phyloP scores from a whole-genome alignment of 2,329 filamentous ascomycete species.

The Nakataea oryzae region DNA sequence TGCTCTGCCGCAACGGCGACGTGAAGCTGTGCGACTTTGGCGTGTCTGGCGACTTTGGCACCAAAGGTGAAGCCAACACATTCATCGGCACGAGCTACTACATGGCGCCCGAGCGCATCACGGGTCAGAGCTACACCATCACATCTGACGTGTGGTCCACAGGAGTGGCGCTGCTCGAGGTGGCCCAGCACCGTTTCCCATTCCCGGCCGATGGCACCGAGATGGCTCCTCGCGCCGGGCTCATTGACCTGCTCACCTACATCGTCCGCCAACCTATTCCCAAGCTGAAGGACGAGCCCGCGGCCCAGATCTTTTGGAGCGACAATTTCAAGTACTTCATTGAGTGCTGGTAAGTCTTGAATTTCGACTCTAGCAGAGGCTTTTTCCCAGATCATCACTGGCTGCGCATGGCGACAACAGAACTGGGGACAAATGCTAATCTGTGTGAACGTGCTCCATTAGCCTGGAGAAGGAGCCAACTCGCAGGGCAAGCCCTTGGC shows the following conservation, averaged over 20 bases:
- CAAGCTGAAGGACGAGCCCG: slow-evolving; percentile 88
- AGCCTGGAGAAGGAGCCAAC: slow-evolving; percentile 90
- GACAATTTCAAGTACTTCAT: slow-evolving; percentile 99
- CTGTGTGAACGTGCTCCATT: background rate
- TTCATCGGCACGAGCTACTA: slow-evolving; percentile 99
- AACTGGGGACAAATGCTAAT: background rate
- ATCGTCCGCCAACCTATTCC: slow-evolving; percentile 94
- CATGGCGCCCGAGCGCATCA: slow-evolving; percentile 98
- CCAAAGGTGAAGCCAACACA: slow-evolving; percentile 95
- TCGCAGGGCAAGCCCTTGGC: slow-evolving; percentile 87
- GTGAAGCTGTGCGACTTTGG: slow-evolving; percentile 99
- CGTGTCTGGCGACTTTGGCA: slow-evolving; percentile 94
- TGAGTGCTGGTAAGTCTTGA: slow-evolving; percentile 78
- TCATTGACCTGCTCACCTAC: slow-evolving; percentile 94
- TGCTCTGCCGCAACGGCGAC: slow-evolving; percentile 82
- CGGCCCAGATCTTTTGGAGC: slow-evolving; percentile 85
- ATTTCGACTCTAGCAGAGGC: background rate
- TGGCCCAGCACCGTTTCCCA: slow-evolving; percentile 96
- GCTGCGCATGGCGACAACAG: background rate
- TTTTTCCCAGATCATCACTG: background rate
- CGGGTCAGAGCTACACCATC: slow-evolving; percentile 95
- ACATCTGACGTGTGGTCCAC: slow-evolving; percentile 98
- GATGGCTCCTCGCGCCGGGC: slow-evolving; percentile 82
- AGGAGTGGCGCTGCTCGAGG: slow-evolving; percentile 92
- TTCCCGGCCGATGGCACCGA: slow-evolving; percentile 96